Evolutionary conservation across 2,329 filamentous ascomycete genomes (phyloP), one percentile per base, ranked within the genome.

Genomic region (Neurospora sp.): DNA sequence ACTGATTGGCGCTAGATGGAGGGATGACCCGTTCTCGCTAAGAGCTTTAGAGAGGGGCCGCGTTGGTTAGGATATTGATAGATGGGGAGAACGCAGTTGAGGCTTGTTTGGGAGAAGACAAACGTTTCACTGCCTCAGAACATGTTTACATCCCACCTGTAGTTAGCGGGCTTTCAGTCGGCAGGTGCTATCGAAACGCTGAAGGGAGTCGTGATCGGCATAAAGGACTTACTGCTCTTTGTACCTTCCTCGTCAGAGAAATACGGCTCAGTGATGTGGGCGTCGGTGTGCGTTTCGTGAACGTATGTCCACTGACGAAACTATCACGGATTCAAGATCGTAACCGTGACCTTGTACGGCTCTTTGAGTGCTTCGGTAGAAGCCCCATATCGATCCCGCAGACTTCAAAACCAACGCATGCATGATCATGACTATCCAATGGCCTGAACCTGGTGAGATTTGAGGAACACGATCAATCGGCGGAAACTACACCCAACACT

Each of bases 11-110:
- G 19, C 46, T 28, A 8, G 23, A 1, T 8, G 12, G 6, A 8
- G 11, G 3, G 6, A 57, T 57, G 12, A 2, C 19, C 6, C 0
- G 6, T 8, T 28, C 0, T 57, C 3, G 23, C 0, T 0, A 23
- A 0, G 11, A 8, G 12, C 2, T 15, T 23, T 4, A 1, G 4
- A 8, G 12, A 33, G 46, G 5, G 46, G 3, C 12, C 12, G 12
- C 33, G 6, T 4, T 2, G 6, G 46, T 28, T 17, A 52, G 23
- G 12, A 17, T 33, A 6, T 17, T 8, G 6, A 33, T 6, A 8
- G 0, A 4, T 4, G 6, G 19, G 5, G 12, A 33, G 4, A 11
- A 33, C 0, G 0, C 12, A 0, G 11, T 4, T 17, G 23, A 17
- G 6, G 19, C 0, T 52, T 6, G 19, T 23, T 6, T 19, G 0